Conservation (phyloP, 768 basidiomycete genomes). For the Cyclocybe aegerita region DNA sequence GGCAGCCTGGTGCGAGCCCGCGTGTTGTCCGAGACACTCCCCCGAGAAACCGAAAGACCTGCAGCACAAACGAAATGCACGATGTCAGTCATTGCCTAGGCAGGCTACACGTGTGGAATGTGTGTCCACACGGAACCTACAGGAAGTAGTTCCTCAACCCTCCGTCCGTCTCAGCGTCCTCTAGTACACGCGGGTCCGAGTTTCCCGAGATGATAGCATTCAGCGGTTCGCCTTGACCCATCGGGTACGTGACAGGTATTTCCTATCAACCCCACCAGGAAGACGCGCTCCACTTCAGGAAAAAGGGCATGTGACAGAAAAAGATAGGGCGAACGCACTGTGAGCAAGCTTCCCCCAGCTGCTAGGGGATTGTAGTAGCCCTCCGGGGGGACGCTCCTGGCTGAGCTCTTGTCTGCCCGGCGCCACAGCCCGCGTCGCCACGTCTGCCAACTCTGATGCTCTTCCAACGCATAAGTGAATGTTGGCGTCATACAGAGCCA, state of each 20-base stretch:
- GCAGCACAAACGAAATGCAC: background rate
- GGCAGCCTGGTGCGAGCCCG: conserved; percentile 65
- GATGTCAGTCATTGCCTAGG: too few relatives aligned
- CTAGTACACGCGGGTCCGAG: conserved; percentile 70
- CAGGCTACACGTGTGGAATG: background rate
- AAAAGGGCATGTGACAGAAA: background rate
- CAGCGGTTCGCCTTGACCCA: conserved; percentile 82
- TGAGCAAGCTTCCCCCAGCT: conserved; percentile 68
- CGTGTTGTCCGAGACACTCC: conserved; percentile 85
- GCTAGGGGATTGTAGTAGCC: conserved; percentile 62
- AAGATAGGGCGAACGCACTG: conserved; percentile 45
- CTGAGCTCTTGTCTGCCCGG: conserved; percentile 4
- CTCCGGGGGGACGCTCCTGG: conserved; percentile 40
- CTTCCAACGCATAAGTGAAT: conserved; percentile 12
- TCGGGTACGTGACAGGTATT: conserved; percentile 58
- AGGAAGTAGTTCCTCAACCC: conserved; percentile 81
- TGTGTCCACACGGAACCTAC: conserved; percentile 65
- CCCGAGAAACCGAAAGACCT: conserved; percentile 72
- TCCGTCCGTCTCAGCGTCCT: conserved; percentile 57
- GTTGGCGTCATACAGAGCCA: conserved; percentile 17
- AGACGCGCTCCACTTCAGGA: background rate
- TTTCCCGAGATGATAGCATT: conserved; percentile 79
- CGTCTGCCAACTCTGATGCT: background rate
- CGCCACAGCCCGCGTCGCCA: conserved; percentile 1
- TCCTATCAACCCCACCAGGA: conserved; percentile 31